Base-by-base conservation (phyloP, 495 filamentous ascomycete species). In the Penicillium fimorum region DNA sequence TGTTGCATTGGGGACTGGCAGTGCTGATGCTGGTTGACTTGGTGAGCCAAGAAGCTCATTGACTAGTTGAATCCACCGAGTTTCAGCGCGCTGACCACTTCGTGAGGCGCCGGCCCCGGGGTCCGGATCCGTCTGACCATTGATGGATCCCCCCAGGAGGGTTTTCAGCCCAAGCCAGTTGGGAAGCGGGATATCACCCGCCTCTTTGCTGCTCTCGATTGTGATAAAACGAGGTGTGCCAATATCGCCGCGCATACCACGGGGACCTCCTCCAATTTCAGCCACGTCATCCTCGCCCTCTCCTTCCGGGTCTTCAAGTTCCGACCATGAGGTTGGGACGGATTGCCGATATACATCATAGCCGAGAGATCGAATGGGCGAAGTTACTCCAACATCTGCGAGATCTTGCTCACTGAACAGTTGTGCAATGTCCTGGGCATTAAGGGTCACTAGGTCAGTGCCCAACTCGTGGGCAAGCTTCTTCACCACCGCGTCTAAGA, bases 381-480 rank as follows among this genome's bases (percentile, higher is more conserved):
- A 73, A 27, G 58, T 75, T 41, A 62, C 70, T 50, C 60, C 78
- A 12, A 54, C 67, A 47, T 75, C 70, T 12, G 72, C 67, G 24
- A 75, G 61, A 46, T 95, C 90, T 37, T 87, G 90, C 60, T 86
- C 81, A 29, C 85, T 88, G 40, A 88, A 81, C 40, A 97, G 75
- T 53, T 91, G 79, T 13, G 91, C 88, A 58, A 98, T 79, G 67
- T 91, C 89, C 57, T 88, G 85, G 13, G 91, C 85, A 69, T 88
- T 84, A 13, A 98, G 70, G 22, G 82, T 81, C 33, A 98, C 74
- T 5, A 97, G 65, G 68, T 97, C 89, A n/a, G 92, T 86, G 32
- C 75, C 71, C 12, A 87, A 55, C 17, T 82, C 76, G 11, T 71
- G 64, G 2, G 91, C 87, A 30, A 89, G 70, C 29, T 70, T 73